Evolutionary conservation across 1,284 basidiomycete species (phyloP), one percentile per base, ranked within the genome.

Genomic region (Malassezia psittaci): DNA sequence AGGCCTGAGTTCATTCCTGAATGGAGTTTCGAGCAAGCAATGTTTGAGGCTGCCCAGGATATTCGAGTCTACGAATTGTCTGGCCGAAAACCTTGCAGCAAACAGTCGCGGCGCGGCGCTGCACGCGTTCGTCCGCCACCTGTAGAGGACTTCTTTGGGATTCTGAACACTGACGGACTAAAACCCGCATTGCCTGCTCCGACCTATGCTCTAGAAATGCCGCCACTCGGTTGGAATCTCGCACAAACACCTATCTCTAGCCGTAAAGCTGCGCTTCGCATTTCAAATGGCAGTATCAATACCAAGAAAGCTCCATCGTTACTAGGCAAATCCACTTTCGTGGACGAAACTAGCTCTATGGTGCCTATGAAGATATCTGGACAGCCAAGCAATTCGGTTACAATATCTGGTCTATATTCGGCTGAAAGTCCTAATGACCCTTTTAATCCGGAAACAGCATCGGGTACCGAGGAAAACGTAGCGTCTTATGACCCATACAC

Each of bases 1-100:
- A 49, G 55, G 16, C 55, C 55, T 24, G 55, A 57, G 21, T 57
- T 57, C 32, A 57, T 57, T 19, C 55, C 50, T 15, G 55, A 57
- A 18, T 57, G 55, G 55, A 57, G 55, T 43, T 57, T 57, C 40
- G 55, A 48, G 19, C 55, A 57, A 34, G 55, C 55, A 5, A 44
- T 42, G 39, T 57, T 52, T 40, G 55, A 57, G 45, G 55, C 55
- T 2, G 21, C 39, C 16, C 55, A 50, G 15, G 55, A 57, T 12
- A 33, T 57, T 18, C 38, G 41, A 12, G 33, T 46, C 11, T 57
- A 52, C 41, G 40, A 46, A 12, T 15, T 34, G 44, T 36, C 50
- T 3, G 50, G 50, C n/a, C 34, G 38, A 2, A 44, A 48, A 32
- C 34, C 32, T 11, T 24, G 18, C 16, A 16, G 21, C 15, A 45